Evolutionary conservation across 1,284 basidiomycete genomes (phyloP).

Genomic region (Ustilago lituana): DNA sequence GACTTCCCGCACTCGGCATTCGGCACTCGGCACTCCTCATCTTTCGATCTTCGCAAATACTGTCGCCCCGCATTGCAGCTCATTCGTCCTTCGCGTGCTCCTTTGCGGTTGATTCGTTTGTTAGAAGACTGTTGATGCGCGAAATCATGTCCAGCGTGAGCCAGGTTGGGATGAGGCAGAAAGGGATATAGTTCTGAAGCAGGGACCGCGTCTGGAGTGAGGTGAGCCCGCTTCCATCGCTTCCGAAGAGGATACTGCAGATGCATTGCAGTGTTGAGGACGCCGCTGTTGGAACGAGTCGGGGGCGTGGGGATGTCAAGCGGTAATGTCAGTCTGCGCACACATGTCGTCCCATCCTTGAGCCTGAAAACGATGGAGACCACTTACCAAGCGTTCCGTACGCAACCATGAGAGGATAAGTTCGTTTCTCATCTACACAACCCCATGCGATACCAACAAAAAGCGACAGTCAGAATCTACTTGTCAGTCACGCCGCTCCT

Average conservation of each 20-base stretch:
- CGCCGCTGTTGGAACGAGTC: too few relatives aligned
- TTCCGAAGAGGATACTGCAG: constrained; percentile 36
- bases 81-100: constrained; percentile 5
- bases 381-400: constrained; percentile 50
- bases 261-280: constrained; percentile 49
- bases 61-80: neutral
- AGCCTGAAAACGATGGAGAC: too few relatives aligned
- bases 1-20: too few relatives aligned
- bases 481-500: neutral
- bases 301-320: too few relatives aligned
- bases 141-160: constrained; percentile 39
- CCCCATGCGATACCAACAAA: neutral
- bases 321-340: too few relatives aligned
- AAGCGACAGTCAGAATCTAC: too few relatives aligned
- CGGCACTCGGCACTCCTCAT: neutral
- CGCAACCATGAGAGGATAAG: constrained; percentile 48
- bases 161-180: constrained; percentile 32
- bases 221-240: constrained; percentile 22
- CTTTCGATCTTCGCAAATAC: neutral
- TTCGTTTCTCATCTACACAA: constrained; percentile 44
- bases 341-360: too few relatives aligned
- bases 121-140: constrained; percentile 21
- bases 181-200: constrained; percentile 47
- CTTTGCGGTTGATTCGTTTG: neutral
- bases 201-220: constrained; percentile 12